These are phyloP conservation scores for Pythium dissotocum DNA, from an alignment of 352 stramenopile genomes.

Conservation along the genomic window DNA sequence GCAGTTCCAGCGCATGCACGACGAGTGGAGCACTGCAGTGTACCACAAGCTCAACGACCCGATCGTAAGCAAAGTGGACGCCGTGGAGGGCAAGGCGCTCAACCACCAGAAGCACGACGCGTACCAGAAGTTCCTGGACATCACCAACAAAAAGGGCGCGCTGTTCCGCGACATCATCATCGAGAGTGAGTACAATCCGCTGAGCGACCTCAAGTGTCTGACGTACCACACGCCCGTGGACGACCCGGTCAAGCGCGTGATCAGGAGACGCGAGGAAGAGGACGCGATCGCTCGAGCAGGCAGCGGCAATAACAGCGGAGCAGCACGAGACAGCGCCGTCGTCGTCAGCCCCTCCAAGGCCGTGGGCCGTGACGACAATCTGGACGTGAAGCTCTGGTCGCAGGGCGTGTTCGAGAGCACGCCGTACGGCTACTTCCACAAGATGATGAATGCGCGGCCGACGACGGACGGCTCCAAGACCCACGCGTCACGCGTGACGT, in stretches of 20 bases:
- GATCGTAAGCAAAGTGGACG: conserved; percentile 49
- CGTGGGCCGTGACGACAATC: conserved; percentile 56
- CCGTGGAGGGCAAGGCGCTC: conserved; percentile 48
- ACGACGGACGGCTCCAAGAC: conserved; percentile 49
- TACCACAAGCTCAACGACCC: conserved; percentile 77
- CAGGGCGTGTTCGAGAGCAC: conserved; percentile 77
- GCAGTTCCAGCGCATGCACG: conserved; percentile 71
- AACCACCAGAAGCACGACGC: conserved; percentile 53
- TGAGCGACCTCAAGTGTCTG: conserved; percentile 64
- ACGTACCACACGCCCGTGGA: conserved; percentile 49
- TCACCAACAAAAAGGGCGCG: conserved; percentile 79
- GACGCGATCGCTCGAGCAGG: conserved; percentile 58
- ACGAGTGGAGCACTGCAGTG: conserved; percentile 64
- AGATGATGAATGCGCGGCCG: conserved; percentile 65
- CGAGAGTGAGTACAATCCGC: conserved; percentile 80
- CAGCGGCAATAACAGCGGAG: conserved; percentile 14
- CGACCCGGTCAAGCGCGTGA: conserved; percentile 67
- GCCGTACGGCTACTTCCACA: conserved; percentile 85
- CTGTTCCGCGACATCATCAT: conserved; percentile 87
- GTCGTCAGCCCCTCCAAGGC: conserved; percentile 7
- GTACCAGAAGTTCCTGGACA: conserved; percentile 79
- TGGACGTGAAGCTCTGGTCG: conserved; percentile 77
- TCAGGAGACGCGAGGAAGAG: conserved; percentile 66
- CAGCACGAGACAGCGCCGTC: background rate
- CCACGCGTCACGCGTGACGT: conserved; percentile 60